These are phyloP conservation scores for Rheum nobile DNA, from an alignment of 148 eudicot species.

Conservation along the genomic window DNA sequence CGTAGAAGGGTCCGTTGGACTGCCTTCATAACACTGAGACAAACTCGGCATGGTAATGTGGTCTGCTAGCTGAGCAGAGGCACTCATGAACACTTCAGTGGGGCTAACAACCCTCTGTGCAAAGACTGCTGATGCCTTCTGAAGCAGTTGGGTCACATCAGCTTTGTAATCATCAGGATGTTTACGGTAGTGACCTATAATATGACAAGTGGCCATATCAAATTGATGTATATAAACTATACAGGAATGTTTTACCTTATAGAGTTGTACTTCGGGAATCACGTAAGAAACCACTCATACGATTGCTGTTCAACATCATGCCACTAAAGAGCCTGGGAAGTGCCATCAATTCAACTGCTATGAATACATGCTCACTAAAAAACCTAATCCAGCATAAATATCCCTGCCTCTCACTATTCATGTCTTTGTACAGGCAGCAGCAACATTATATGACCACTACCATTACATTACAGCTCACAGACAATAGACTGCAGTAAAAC, in stretches of 20 bases:
- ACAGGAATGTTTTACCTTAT: not conserved
- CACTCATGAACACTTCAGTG: conserved; percentile 39
- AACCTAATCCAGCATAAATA: not conserved
- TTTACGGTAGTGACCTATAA: conserved; percentile 54
- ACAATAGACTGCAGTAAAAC: not conserved
- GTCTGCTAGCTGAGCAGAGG: conserved; percentile 38
- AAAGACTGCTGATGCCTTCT: conserved; percentile 47
- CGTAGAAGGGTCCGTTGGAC: conserved; percentile 29
- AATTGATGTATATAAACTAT: not conserved
- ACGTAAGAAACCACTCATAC: not conserved
- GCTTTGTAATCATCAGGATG: conserved; percentile 56
- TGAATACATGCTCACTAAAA: not conserved
- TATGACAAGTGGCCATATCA: not conserved
- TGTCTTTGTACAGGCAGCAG: not conserved
- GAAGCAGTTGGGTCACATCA: conserved; percentile 61
- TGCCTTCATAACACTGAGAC: conserved; percentile 51
- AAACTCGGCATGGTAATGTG: conserved; percentile 36
- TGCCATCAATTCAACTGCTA: not conserved
- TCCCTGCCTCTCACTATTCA: not conserved
- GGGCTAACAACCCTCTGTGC: conserved; percentile 31
- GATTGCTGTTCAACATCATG: not conserved
- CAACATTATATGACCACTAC: not conserved
- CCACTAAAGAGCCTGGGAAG: not conserved
- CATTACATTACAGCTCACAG: not conserved
- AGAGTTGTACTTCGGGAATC: not conserved